Evolutionary conservation across 495 filamentous ascomycete genomes (phyloP).

Genomic region (Entonaema liquescens): DNA sequence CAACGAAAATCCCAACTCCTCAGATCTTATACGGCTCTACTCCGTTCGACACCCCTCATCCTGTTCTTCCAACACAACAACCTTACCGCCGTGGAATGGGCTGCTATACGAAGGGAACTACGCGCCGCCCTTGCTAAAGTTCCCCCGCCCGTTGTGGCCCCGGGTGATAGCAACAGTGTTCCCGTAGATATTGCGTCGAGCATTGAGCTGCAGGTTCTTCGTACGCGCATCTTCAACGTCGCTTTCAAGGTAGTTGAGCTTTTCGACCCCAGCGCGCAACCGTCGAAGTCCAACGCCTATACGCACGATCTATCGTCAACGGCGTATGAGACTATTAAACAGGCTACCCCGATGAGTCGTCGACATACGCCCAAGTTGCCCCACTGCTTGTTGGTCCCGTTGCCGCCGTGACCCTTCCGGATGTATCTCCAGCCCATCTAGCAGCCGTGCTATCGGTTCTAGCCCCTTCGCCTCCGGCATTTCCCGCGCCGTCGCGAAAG

Average conservation of each 20-base stretch:
- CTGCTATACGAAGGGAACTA: slow-evolving; percentile 84
- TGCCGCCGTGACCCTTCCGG: slow-evolving; percentile 80
- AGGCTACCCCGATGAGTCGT: slow-evolving; percentile 60
- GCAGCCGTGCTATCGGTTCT: slow-evolving; percentile 80
- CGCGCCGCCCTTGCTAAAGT: slow-evolving; percentile 71
- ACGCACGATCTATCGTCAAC: slow-evolving; percentile 78
- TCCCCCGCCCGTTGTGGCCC: slow-evolving; percentile 29
- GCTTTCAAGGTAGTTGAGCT: slow-evolving; percentile 88
- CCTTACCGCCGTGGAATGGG: slow-evolving; percentile 86
- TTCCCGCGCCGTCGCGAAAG: slow-evolving; percentile 77
- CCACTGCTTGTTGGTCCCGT: slow-evolving; percentile 83
- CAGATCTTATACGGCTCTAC: slow-evolving; percentile 89
- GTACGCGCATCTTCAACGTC: slow-evolving; percentile 86
- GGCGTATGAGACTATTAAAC: slow-evolving; percentile 68
- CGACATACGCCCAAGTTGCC: slow-evolving; percentile 65
- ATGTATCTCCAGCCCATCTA: slow-evolving; percentile 82
- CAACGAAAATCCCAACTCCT: slow-evolving; percentile 94
- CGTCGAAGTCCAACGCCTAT: slow-evolving; percentile 60
- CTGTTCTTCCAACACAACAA: slow-evolving; percentile 98
- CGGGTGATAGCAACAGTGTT: slow-evolving; percentile 17
- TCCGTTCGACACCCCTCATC: slow-evolving; percentile 87
- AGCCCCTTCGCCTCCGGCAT: slow-evolving; percentile 70
- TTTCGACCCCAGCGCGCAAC: slow-evolving; percentile 70
- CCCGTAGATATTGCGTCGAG: slow-evolving; percentile 51
- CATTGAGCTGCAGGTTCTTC: slow-evolving; percentile 81